Conservation (phyloP, 2,329 filamentous ascomycete species). For the Triangularia verruculosa region DNA sequence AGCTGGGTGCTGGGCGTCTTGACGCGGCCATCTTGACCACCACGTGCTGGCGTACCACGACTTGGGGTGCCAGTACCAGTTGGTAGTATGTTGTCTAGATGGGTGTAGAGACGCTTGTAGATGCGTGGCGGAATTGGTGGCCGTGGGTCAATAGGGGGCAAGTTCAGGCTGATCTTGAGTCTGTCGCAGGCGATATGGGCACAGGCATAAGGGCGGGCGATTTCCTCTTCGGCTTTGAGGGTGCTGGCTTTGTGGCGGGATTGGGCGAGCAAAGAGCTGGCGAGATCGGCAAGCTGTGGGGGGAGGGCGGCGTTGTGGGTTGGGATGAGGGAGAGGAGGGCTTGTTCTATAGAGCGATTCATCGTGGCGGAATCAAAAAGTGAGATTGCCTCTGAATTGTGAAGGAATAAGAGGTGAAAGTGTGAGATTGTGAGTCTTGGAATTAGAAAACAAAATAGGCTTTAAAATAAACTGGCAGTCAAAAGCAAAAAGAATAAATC, state of each 20-base stretch:
- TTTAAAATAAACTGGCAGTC: not conserved
- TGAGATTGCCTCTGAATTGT: not conserved
- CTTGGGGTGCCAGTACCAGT: slow-evolving; percentile 35
- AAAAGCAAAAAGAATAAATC: not conserved
- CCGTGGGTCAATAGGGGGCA: slow-evolving; percentile 71
- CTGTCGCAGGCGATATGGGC: slow-evolving; percentile 87
- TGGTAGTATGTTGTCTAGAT: slow-evolving; percentile 71
- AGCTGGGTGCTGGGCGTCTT: slow-evolving; percentile 37
- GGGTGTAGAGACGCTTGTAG: slow-evolving; percentile 80
- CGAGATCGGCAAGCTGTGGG: slow-evolving; percentile 65
- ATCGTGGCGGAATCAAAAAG: slow-evolving; percentile 41
- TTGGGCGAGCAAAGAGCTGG: slow-evolving; percentile 72
- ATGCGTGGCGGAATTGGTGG: slow-evolving; percentile 76
- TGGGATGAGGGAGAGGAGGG: slow-evolving; percentile 70
- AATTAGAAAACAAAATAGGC: not conserved
- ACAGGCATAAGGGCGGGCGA: slow-evolving; percentile 80
- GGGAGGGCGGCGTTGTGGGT: slow-evolving; percentile 67
- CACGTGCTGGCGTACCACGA: slow-evolving; percentile 23
- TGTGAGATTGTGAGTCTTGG: not conserved
- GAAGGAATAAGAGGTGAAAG: not conserved
- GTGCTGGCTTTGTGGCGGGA: slow-evolving; percentile 73
- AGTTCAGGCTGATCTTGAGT: slow-evolving; percentile 70
- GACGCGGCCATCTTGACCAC: slow-evolving; percentile 26
- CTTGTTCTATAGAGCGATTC: slow-evolving; percentile 72
- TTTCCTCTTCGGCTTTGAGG: slow-evolving; percentile 81